Base-by-base conservation (phyloP, 2,329 filamentous ascomycete genomes). In the Simplicillium aogashimaense region DNA sequence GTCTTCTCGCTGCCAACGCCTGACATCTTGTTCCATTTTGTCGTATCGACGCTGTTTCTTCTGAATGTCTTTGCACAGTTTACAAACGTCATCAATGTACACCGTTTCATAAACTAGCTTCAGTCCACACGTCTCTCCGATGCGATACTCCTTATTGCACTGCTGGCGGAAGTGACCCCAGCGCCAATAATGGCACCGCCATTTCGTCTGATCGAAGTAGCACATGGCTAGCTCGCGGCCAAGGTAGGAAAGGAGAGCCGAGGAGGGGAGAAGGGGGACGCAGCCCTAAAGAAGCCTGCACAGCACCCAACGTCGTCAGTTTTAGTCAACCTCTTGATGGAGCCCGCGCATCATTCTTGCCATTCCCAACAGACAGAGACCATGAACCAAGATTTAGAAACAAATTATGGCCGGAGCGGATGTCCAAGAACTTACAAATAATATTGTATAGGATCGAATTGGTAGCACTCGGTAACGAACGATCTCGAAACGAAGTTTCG, bases 91-190 rank as follows among this genome's bases (percentile, higher is more conserved):
- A 34, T 60, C 52, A 40, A 82, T 70, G 43, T 69, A 68, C 47
- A 77, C 70, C 18, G 86, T 89, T 51, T 78, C 69, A 68, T 84
- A 88, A 56, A 95, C 81, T 48, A 95, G 76, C 66, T 87, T 94
- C 67, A 95, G 82, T 46, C 90, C 90, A 65, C 90, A 97, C 30
- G 90, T 95, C 71, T 97, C 90, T 54, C 90, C 90, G 50, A 86
- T 95, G 49, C 90, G 85, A 67, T 94, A 94, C 62, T 95, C 90
- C 64, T 87, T 88, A 63, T 84, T 82, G 74, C 90, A 97, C 60
- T 94, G 89, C 63, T 89, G 78, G 50, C 85, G 81, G 70, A 95
- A 95, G 66, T 83, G 83, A 50, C 86, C 85, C 89, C 89, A 97
- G 64, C 88, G 87, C 82, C 84, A 95, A 73, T 87, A 90, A 56